These are phyloP conservation scores for Butyriboletus loyo DNA, from an alignment of 768 basidiomycete genomes.

Conservation along the genomic window DNA sequence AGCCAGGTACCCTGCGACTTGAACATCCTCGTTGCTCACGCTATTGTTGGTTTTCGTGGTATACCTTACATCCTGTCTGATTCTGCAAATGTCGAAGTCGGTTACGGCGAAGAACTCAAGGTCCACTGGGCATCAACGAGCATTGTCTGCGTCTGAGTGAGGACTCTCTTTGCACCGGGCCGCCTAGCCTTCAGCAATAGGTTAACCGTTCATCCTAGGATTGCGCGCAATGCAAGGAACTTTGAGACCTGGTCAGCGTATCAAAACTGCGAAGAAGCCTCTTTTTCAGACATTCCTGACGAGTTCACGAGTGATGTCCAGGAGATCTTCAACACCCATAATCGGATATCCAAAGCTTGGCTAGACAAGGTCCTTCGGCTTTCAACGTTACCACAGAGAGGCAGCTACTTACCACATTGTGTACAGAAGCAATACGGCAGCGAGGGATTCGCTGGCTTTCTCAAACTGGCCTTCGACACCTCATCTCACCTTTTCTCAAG, in stretches of 20 bases:
- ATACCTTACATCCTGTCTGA: background rate
- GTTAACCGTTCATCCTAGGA: conserved; percentile 31
- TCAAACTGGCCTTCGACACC: conserved; percentile 30
- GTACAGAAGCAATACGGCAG: conserved; percentile 6
- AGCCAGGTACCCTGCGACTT: background rate
- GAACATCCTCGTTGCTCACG: conserved; percentile 6
- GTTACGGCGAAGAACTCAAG: conserved; percentile 8
- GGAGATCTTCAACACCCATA: conserved; percentile 37
- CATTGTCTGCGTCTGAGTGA: conserved; percentile 49
- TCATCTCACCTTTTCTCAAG: conserved; percentile 42
- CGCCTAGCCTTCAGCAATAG: background rate
- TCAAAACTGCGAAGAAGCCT: conserved; percentile 50
- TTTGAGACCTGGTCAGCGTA: conserved; percentile 53
- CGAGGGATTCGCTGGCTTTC: conserved; percentile 21
- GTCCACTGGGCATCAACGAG: conserved; percentile 27
- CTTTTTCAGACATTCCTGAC: conserved; percentile 42
- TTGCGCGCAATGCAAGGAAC: conserved; percentile 44
- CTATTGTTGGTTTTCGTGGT: background rate
- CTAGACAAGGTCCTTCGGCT: conserved; percentile 37
- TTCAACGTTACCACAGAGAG: background rate
- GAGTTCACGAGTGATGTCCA: conserved; percentile 36
- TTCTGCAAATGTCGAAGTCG: conserved; percentile 20
- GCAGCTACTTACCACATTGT: background rate
- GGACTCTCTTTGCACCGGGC: conserved; percentile 7
- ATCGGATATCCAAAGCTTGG: conserved; percentile 42